These are phyloP conservation scores for Malassezia restricta DNA, from an alignment of 1,284 basidiomycete species.

Conservation along the genomic window DNA sequence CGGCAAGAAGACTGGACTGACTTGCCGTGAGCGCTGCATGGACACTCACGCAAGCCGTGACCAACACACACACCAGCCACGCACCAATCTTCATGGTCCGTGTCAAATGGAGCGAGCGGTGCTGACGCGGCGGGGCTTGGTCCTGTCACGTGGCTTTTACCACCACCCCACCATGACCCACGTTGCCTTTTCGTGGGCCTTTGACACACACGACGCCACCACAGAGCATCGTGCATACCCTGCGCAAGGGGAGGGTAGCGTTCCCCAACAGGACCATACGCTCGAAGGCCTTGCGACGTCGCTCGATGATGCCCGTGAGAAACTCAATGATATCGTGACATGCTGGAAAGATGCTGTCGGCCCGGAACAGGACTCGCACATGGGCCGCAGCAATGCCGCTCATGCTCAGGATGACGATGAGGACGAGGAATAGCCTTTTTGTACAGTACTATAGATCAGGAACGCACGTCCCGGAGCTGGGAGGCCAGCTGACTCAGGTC, in stretches of 20 bases:
- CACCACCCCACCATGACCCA: background rate
- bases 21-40: background rate
- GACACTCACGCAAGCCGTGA: background rate
- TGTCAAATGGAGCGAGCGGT: background rate
- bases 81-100: slow-evolving; percentile 11
- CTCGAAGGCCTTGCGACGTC: background rate
- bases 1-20: background rate
- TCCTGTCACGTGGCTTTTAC: slow-evolving; percentile 1
- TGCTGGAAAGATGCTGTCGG: slow-evolving; percentile 16
- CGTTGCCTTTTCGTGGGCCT: slow-evolving; percentile 1
- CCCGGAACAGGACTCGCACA: slow-evolving; percentile 7
- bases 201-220: background rate
- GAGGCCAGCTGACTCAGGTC: background rate
- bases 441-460: background rate
- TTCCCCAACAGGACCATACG: background rate
- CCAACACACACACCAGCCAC: slow-evolving; percentile 3
- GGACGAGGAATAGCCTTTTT: slow-evolving; percentile 1
- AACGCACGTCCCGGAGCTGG: background rate
- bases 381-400: slow-evolving; percentile 6
- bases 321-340: slow-evolving; percentile 9
- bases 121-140: background rate
- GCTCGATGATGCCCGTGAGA: slow-evolving; percentile 2
- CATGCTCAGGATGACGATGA: background rate
- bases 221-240: background rate
- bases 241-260: background rate